These are phyloP conservation scores for Salix arbutifolia DNA, from an alignment of 345 rosid genomes.

Conservation along the genomic window DNA sequence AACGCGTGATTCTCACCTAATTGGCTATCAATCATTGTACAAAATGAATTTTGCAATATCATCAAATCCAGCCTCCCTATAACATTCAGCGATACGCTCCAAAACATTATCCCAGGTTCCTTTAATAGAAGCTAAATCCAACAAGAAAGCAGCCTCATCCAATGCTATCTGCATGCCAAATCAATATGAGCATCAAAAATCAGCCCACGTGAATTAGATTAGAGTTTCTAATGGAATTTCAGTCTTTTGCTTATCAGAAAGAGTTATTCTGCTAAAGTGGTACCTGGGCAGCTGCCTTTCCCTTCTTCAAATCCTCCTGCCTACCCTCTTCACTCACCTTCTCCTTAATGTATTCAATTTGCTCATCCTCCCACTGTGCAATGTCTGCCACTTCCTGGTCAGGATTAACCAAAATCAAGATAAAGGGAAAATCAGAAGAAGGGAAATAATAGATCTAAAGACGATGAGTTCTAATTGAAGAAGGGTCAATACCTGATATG, in stretches of 20 bases:
- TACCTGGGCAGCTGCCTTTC: conserved; percentile 79
- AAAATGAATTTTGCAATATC: conserved; percentile 59
- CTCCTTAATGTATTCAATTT: conserved; percentile 75
- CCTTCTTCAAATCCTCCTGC: conserved; percentile 72
- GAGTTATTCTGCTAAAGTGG: background rate
- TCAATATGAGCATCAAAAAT: background rate
- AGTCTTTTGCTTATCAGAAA: background rate
- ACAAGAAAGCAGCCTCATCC: conserved; percentile 78
- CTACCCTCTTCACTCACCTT: conserved; percentile 77
- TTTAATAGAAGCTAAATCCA: conserved; percentile 85
- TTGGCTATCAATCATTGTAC: conserved; percentile 42
- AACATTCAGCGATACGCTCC: conserved; percentile 63
- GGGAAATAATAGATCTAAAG: background rate
- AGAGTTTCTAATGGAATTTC: background rate
- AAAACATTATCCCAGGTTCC: conserved; percentile 65
- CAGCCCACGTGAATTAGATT: background rate
- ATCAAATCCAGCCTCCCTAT: conserved; percentile 57
- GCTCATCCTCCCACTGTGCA: conserved; percentile 93
- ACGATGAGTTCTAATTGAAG: background rate
- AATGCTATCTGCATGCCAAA: conserved; percentile 47
- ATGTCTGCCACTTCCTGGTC: conserved; percentile 62
- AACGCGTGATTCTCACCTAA: background rate
- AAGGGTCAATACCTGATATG: conserved; percentile 51
- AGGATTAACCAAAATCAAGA: background rate
- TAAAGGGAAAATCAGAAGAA: background rate